Percentiles rank a stretch among this genome's conserved stretches.
phyloP scores from a whole-genome alignment of 2,329 filamentous ascomycete genomes.

The Immersiporthe knoxdaviesiana region DNA sequence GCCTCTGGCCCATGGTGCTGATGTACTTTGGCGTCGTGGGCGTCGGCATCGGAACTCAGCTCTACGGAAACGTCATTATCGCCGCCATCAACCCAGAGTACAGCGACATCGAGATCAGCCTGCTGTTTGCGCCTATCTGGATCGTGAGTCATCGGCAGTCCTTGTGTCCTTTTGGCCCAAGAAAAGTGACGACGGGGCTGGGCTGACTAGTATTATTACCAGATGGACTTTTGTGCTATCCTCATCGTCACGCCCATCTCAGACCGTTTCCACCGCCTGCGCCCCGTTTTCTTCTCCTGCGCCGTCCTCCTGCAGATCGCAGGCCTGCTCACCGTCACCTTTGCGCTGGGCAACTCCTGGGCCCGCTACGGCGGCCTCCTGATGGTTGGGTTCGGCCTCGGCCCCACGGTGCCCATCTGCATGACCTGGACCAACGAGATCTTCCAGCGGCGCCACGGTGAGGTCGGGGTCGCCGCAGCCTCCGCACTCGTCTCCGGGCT shows the following conservation, averaged over 20 bases:
- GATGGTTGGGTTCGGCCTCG: slow-evolving; percentile 87
- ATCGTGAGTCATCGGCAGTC: slow-evolving; percentile 60
- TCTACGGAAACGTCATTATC: slow-evolving; percentile 88
- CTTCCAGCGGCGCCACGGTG: slow-evolving; percentile 86
- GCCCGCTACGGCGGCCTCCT: slow-evolving; percentile 86
- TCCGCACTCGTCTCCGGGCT: slow-evolving; percentile 84
- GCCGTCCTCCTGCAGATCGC: slow-evolving; percentile 79
- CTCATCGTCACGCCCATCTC: slow-evolving; percentile 82
- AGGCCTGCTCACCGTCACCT: slow-evolving; percentile 78
- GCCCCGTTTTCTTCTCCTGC: slow-evolving; percentile 78
- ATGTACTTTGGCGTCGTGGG: slow-evolving; percentile 98
- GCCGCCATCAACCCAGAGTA: slow-evolving; percentile 74
- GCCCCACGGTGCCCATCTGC: slow-evolving; percentile 87
- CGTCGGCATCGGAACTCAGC: slow-evolving; percentile 86
- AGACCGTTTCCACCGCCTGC: slow-evolving; percentile 81
- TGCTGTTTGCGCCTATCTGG: slow-evolving; percentile 91
- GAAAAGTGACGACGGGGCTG: not conserved
- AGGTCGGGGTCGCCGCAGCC: slow-evolving; percentile 87
- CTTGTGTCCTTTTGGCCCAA: not conserved
- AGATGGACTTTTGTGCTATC: slow-evolving; percentile 89
- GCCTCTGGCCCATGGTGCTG: slow-evolving; percentile 80
- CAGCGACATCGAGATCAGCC: slow-evolving; percentile 73
- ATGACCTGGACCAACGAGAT: slow-evolving; percentile 94
- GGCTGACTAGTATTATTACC: not conserved
- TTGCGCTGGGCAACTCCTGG: slow-evolving; percentile 73